Evolutionary conservation across 2,329 filamentous ascomycete genomes (phyloP).

Genomic region (Colletotrichum brevisporum): DNA sequence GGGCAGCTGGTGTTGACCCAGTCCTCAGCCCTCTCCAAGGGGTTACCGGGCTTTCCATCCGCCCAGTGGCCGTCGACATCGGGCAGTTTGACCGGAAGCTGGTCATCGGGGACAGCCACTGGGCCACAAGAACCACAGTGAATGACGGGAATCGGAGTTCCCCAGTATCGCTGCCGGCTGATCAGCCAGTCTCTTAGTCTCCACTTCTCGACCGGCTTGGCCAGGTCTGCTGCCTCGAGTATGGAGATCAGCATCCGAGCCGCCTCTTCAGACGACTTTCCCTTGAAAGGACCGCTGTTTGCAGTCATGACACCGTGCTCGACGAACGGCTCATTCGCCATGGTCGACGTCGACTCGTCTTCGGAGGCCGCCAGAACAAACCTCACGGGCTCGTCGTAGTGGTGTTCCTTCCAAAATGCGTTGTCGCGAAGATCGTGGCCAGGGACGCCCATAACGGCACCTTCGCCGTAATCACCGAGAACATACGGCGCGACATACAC

Average conservation of each 20-base stretch:
- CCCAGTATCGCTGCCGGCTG: slow-evolving; percentile 94
- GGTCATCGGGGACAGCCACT: slow-evolving; percentile 81
- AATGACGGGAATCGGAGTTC: slow-evolving; percentile 88
- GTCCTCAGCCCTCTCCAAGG: slow-evolving; percentile 77
- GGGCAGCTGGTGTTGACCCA: slow-evolving; percentile 86
- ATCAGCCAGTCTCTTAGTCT: slow-evolving; percentile 90
- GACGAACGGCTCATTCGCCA: slow-evolving; percentile 69
- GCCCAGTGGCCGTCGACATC: slow-evolving; percentile 78
- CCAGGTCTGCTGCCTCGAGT: slow-evolving; percentile 70
- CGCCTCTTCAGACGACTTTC: slow-evolving; percentile 74
- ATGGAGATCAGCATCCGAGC: slow-evolving; percentile 71
- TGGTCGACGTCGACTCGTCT: slow-evolving; percentile 60
- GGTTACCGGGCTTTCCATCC: slow-evolving; percentile 80
- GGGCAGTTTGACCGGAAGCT: slow-evolving; percentile 84
- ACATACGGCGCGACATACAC: slow-evolving; percentile 90
- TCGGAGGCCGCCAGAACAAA: slow-evolving; percentile 71
- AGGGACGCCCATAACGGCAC: slow-evolving; percentile 92
- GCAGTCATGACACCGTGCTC: slow-evolving; percentile 78
- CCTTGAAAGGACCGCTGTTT: slow-evolving; percentile 75
- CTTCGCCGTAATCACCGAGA: slow-evolving; percentile 86
- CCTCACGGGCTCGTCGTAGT: slow-evolving; percentile 70
- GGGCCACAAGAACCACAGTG: slow-evolving; percentile 84
- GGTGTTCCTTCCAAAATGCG: slow-evolving; percentile 84
- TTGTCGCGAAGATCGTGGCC: slow-evolving; percentile 86
- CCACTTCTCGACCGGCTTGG: slow-evolving; percentile 79